Evolutionary conservation across 768 basidiomycete species (phyloP).

Genomic region (Obba rivulosa): DNA sequence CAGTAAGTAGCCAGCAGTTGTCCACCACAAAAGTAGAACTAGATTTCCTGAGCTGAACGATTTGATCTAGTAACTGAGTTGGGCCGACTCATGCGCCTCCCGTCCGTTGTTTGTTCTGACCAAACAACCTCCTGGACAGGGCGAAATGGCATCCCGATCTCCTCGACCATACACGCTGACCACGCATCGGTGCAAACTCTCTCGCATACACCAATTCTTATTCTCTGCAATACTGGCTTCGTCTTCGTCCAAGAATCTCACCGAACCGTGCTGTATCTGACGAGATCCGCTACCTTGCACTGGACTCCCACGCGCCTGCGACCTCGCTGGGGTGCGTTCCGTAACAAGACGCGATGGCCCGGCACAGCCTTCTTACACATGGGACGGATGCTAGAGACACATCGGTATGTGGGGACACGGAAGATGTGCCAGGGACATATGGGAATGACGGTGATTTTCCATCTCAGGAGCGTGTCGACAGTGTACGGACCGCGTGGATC

Average conservation of each 20-base stretch:
- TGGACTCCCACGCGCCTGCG: conserved; percentile 16
- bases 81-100: no score
- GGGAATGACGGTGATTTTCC: no score
- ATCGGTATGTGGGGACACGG: not conserved
- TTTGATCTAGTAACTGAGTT: no score
- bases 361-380: not conserved
- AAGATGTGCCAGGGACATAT: no score
- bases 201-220: not conserved
- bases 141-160: conserved; percentile 19
- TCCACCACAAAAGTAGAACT: no score
- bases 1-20: no score
- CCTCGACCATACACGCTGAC: conserved; percentile 17
- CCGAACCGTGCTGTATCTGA: conserved; percentile 59
- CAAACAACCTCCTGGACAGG: conserved; percentile 25
- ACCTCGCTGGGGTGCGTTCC: conserved; percentile 11
- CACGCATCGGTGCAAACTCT: conserved; percentile 5
- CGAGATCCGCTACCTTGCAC: conserved; percentile 43
- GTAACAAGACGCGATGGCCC: conserved; percentile 3
- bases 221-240: not conserved
- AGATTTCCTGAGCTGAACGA: no score
- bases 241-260: conserved; percentile 48
- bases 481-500: conserved; percentile 44
- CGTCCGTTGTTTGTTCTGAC: conserved; percentile 20
- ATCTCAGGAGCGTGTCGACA: conserved; percentile 20
- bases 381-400: not conserved